phyloP scores from a whole-genome alignment of 805 yeast genomes.

The Saturnispora dispora region DNA sequence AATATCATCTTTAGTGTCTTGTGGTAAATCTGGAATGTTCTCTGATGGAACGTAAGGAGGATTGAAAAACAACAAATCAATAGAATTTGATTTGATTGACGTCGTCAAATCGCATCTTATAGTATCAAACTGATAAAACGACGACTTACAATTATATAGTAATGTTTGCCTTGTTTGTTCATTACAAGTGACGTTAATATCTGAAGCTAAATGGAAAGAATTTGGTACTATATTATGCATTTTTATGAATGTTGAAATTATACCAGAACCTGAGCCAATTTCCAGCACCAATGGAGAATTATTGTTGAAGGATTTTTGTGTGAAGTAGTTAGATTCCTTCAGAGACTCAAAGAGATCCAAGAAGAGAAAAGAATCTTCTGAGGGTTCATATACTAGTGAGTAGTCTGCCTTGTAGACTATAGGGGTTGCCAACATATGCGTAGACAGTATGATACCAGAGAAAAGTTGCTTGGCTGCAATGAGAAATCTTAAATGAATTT shows the following conservation, averaged over 20 bases:
- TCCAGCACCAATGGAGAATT: conserved; percentile 57
- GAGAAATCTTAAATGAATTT: background rate
- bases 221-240: conserved; percentile 40
- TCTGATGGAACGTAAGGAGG: conserved; percentile 97
- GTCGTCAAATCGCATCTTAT: conserved; percentile 52
- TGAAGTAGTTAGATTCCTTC: conserved; percentile 23
- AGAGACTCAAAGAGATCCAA: conserved; percentile 73
- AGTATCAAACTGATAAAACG: conserved; percentile 30
- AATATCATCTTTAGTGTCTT: conserved; percentile 33
- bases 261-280: conserved; percentile 89
- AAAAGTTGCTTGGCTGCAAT: background rate
- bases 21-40: conserved; percentile 54
- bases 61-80: conserved; percentile 78
- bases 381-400: conserved; percentile 84
- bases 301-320: conserved; percentile 18
- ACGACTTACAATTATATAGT: conserved; percentile 14
- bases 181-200: conserved; percentile 75
- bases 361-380: conserved; percentile 84
- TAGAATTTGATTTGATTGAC: conserved; percentile 34
- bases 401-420: conserved; percentile 43
- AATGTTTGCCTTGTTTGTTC: conserved; percentile 38
- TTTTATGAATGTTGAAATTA: conserved; percentile 71
- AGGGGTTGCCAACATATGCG: conserved; percentile 75
- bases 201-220: conserved; percentile 58
- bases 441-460: background rate